phyloP scores from a whole-genome alignment of 345 rosid species.

The Lepidium didymum region DNA sequence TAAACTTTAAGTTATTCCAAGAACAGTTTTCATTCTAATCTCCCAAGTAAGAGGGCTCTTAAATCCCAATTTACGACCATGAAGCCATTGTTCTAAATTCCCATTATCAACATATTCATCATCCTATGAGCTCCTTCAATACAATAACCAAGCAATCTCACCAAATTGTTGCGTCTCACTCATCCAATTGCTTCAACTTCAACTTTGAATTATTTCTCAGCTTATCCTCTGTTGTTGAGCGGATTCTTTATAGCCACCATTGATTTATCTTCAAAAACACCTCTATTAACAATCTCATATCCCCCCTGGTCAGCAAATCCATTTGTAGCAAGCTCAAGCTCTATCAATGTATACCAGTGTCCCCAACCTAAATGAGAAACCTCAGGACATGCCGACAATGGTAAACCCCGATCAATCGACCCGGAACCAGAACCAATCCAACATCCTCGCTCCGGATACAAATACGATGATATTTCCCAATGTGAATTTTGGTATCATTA shows the following conservation, averaged over 20 bases:
- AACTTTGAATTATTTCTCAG: slow-evolving; percentile 94
- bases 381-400: no score
- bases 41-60: slow-evolving; percentile 87
- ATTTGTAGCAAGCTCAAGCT: no score
- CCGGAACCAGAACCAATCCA: no score
- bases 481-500: no score
- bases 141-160: slow-evolving; percentile 88
- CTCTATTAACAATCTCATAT: no score
- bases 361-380: no score
- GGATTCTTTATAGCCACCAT: slow-evolving; percentile 87
- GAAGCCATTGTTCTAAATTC: slow-evolving; percentile 86
- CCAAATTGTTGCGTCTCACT: slow-evolving; percentile 91
- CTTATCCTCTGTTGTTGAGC: slow-evolving; percentile 93
- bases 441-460: no score
- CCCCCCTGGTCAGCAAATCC: no score
- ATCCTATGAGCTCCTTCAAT: slow-evolving; percentile 97
- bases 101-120: slow-evolving; percentile 83
- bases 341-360: no score
- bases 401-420: no score
- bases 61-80: slow-evolving; percentile 63
- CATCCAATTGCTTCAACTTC: slow-evolving; percentile 97
- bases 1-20: slow-evolving; percentile 82
- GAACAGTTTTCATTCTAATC: slow-evolving; percentile 60
- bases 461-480: no score
- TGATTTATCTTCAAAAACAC: no score